Base-by-base conservation (phyloP, 1,284 basidiomycete species). In the Trametes pubescens region DNA sequence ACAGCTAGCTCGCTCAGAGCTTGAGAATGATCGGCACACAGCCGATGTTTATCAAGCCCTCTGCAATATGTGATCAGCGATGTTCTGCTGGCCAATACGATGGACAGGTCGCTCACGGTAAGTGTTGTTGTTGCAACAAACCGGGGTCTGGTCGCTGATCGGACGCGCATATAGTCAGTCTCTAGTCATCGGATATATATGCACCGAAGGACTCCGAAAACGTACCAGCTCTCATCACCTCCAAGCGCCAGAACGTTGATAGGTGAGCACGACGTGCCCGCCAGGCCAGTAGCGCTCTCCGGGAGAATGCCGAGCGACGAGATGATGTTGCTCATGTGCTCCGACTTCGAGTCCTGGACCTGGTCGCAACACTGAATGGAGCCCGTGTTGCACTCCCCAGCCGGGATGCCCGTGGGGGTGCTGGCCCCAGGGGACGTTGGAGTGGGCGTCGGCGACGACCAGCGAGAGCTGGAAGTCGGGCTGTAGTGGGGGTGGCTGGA, bases 21-120 rank as follows among this genome's bases (percentile, higher is more conserved):
- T 64, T 32, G 34, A 66, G 44, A 48, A 61, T 58, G 51, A 68
- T 65, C 35, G 67, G 67, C 10, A 68, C 67, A 40, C 67, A 68
- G 34, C 67, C 67, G 16, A 68, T 65, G 67, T 65, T 68, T 59
- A 68, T 58, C 18, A 68, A 38, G 6, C 67, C 67, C 67, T 65
- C 67, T 68, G 44, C 1, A n/a, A 14, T 2, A 43, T 1, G 18
- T 21, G 21, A 48, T 59, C 8, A 58, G 24, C 38, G 11, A 1
- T n/a, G 4, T 35, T 0, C 16, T 29, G 1, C 11, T 1, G 3
- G n/a, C 4, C 2, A 32, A 1, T 0, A 13, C 26, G 13, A 2
- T 7, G 0, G 14, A 1, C 2, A 13, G 14, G 14, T 7, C 4
- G 57, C 64, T 61, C 32, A 68, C 67, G 64, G 51, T 62, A 68